Base-by-base conservation (phyloP, 306 rosid species). In the Spatholobus suberectus region DNA sequence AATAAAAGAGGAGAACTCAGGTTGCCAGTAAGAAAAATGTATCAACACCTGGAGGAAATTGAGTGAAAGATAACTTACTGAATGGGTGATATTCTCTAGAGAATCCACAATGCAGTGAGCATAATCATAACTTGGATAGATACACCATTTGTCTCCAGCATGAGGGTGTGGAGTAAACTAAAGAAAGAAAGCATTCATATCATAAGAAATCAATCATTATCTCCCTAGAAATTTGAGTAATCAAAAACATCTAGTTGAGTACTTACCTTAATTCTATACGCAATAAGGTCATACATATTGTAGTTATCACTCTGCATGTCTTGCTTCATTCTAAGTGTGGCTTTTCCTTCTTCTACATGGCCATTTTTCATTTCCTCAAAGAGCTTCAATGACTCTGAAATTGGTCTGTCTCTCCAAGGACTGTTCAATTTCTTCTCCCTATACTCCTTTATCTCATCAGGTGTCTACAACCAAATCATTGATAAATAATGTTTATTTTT, bases 141-240 rank as follows among this genome's bases (percentile, higher is more conserved):
- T 89, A 83, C 98, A 96, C 99, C 98, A 96, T 86, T 96, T 92
- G 88, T 96, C 99, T 88, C 99, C 98, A 44, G 98, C 94, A 88
- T 94, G 99, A 8, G 99, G 99, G 51, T 96, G 99, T 55, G 93
- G 97, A 68, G 98, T 92, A 83, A 92, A 94, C 99, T 96, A 89
- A 21, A 81, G 63, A 63, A 40, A 74, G 73, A 75, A 81, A 77
- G 81, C 54, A 89, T 34, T 76, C 61, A 65, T 29, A 44, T 54
- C 47, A 65, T 73, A 54, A 84, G 81, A 80, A 34, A 78, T 24
- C 23, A 14, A 37, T 41, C 26, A 73, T 21, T 13, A 18, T 76
- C 55, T 41, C 69, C 40, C 77, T 8, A 23, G 27, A 67, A 73
- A 57, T 80, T 70, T 73, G 72, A 26, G 68, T 11, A 80, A 74